Conservation (phyloP, 129 eudicot genomes). For the Flaveria ramosissima region DNA sequence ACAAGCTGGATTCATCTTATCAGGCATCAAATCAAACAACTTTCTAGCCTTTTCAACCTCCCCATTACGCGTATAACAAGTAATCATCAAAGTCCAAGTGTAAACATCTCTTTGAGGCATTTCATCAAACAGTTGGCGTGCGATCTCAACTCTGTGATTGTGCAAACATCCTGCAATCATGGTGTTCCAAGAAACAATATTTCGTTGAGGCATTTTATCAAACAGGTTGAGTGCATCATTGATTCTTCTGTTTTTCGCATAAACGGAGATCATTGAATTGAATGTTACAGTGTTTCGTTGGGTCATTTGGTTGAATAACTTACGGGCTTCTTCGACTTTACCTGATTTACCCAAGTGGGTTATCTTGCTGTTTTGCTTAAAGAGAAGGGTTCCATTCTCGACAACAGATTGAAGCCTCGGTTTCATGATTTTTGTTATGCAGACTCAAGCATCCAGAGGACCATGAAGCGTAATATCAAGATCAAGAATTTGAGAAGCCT, state of each 20-base stretch:
- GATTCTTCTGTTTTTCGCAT: constrained; percentile 52
- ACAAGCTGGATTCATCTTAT: constrained; percentile 52
- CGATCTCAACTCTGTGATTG: constrained; percentile 41
- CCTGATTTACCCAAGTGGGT: constrained; percentile 56
- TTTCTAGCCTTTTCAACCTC: constrained; percentile 47
- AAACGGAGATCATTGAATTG: constrained; percentile 62
- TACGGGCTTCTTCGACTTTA: constrained; percentile 53
- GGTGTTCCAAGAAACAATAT: constrained; percentile 68
- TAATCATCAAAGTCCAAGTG: constrained; percentile 56
- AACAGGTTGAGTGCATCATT: constrained; percentile 50
- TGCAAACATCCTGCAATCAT: constrained; percentile 64
- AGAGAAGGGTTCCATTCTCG: constrained; percentile 38
- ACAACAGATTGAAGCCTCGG: constrained; percentile 29
- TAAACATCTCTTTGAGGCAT: constrained; percentile 50
- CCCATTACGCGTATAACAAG: constrained; percentile 49
- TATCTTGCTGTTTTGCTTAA: constrained; percentile 49
- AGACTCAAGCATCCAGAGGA: neutral
- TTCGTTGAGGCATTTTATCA: constrained; percentile 50
- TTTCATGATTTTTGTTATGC: constrained; percentile 30
- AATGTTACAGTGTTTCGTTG: constrained; percentile 52
- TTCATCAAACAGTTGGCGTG: constrained; percentile 52
- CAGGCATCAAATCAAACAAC: constrained; percentile 40
- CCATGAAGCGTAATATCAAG: neutral
- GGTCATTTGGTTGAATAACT: constrained; percentile 47
- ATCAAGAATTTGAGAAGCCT: neutral